Percentiles rank a stretch among this genome's conserved stretches.
Conservation (phyloP, 148 eudicot genomes). For the Cornus suecica region DNA sequence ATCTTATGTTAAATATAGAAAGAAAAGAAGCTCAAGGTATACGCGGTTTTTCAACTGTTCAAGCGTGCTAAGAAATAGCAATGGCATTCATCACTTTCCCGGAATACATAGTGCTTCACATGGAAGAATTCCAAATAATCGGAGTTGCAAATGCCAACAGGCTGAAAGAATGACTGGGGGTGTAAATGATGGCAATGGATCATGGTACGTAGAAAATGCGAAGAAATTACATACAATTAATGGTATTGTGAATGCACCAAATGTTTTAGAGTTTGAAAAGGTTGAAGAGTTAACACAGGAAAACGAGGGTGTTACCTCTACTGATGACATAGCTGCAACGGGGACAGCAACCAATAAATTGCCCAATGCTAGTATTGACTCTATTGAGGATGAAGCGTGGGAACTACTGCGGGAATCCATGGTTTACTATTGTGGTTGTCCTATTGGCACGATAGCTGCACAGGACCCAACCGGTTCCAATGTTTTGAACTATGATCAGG, state of each 20-base stretch:
- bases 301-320: conserved; percentile 15
- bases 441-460: conserved; percentile 75
- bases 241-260: conserved; percentile 27
- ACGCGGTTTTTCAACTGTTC: conserved; percentile 13
- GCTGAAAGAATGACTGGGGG: conserved; percentile 41
- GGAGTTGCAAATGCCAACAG: conserved; percentile 35
- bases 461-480: conserved; percentile 48
- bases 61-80: conserved; percentile 6
- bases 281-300: conserved; percentile 22
- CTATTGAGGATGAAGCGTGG: conserved; percentile 71
- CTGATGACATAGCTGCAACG: conserved; percentile 15
- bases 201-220: conserved; percentile 44
- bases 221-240: conserved; percentile 28
- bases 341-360: conserved; percentile 14
- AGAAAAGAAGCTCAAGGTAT: conserved; percentile 20
- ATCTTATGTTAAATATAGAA: conserved; percentile 12
- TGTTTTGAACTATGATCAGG: conserved; percentile 62
- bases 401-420: conserved; percentile 51
- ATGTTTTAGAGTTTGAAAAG: conserved; percentile 32
- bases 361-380: conserved; percentile 14
- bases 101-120: conserved; percentile 2
- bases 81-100: conserved; percentile 12
- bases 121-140: conserved; percentile 6
- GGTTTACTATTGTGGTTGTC: conserved; percentile 62
- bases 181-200: conserved; percentile 31